Base-by-base conservation (phyloP, 2,329 filamentous ascomycete genomes). In the Alternaria gaisen region DNA sequence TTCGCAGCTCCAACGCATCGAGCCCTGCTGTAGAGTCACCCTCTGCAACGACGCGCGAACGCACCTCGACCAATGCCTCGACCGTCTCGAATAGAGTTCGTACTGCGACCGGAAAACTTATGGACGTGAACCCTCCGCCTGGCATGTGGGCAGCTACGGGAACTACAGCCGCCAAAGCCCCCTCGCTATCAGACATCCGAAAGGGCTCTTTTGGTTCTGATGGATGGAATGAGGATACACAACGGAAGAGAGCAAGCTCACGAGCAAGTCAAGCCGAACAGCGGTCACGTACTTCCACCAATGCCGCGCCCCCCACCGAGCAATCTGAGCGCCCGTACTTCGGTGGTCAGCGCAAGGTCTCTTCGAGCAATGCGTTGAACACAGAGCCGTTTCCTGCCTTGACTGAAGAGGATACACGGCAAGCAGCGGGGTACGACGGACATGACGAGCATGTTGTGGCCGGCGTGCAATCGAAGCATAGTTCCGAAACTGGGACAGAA, bases 101-200 rank as follows among this genome's bases (percentile, higher is more conserved):
- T 8, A 66, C 73, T 20, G 78, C 75, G 4, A 79, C 76, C 40
- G 67, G 78, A 54, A 79, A 74, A 61, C 60, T 77, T 32, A 78
- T 80, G 66, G 76, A 80, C 24, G 71, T 77, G 7, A 67, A 77
- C 46, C 72, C 76, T 8, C 80, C 80, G 4, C 73, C 76, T 0
- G 79, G 80, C 41, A 80, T 81, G 74, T 80, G 78, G 80, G 80
- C 81, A n/a, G 81, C 82, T 0, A 80, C 80, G 2, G 81, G 80
- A 12, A 72, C 67, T 8, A 74, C 74, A 6, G 80, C 75, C 14
- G 74, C 80, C 9, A 79, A 74, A 62, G 80, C 81, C 14, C 81
- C 81, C 5, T 80, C 80, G 1, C 56, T 83, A 20, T 66, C 70
- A 44, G 81, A 83, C 44, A 82, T 83, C 32, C 72, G 82, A 43